These are phyloP conservation scores for Cryptococcus wingfieldii DNA, from an alignment of 1,284 basidiomycete genomes.

Conservation along the genomic window DNA sequence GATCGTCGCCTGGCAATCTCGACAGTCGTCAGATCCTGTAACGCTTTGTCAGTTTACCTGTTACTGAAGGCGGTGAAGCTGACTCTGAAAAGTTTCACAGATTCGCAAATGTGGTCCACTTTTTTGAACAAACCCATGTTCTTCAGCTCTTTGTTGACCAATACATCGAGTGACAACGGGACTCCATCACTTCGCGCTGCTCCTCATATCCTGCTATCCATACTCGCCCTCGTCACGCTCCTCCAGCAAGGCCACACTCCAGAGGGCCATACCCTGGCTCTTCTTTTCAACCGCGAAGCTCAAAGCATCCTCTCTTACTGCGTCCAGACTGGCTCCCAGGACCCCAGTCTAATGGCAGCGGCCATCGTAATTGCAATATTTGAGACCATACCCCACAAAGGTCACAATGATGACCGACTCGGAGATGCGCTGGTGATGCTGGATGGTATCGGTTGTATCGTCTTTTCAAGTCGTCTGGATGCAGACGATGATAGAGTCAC, in stretches of 20 bases:
- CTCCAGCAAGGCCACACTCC: conserved; percentile 18
- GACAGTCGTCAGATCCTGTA: background rate
- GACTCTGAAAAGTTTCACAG: background rate
- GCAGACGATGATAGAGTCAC: conserved; percentile 9
- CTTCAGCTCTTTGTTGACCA: background rate
- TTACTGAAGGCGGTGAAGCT: background rate
- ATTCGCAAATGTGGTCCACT: background rate
- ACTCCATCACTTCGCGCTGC: conserved; percentile 12
- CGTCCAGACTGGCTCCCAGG: conserved; percentile 16
- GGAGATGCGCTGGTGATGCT: conserved; percentile 18
- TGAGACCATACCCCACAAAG: conserved; percentile 30
- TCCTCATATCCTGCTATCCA: conserved; percentile 26
- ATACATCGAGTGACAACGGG: conserved; percentile 12
- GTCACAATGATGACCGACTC: conserved; percentile 20
- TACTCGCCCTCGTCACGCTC: conserved; percentile 22
- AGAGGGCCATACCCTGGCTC: conserved; percentile 16
- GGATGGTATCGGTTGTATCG: conserved; percentile 21
- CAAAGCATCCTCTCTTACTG: conserved; percentile 18
- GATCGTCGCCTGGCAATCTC: conserved; percentile 18
- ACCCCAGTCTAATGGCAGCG: conserved; percentile 26
- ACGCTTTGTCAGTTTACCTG: conserved; percentile 1
- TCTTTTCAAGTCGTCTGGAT: conserved; percentile 13
- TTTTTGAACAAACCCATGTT: background rate
- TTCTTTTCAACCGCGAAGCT: conserved; percentile 24
- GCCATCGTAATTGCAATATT: conserved; percentile 28